phyloP scores from a whole-genome alignment of 2,329 filamentous ascomycete species.

The Penicillium hesseltinei region DNA sequence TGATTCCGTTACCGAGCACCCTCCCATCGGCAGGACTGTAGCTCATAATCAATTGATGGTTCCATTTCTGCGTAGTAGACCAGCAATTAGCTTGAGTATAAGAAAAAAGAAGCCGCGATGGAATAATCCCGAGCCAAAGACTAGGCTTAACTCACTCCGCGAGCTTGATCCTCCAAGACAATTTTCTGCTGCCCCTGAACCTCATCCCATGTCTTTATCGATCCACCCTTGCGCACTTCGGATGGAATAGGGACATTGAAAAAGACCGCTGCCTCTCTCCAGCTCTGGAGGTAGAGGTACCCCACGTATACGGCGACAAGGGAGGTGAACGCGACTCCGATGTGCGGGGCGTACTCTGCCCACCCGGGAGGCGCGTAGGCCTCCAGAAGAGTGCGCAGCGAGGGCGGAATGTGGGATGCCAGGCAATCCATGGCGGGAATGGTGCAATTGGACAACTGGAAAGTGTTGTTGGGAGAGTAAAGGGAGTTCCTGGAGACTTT shows the following conservation, averaged over 20 bases:
- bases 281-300: slow-evolving; percentile 31
- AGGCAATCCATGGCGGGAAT: slow-evolving; percentile 27
- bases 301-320: slow-evolving; percentile 32
- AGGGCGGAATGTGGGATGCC: slow-evolving; percentile 22
- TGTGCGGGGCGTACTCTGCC: slow-evolving; percentile 22
- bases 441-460: slow-evolving; percentile 18
- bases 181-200: slow-evolving; percentile 33
- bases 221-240: slow-evolving; percentile 33
- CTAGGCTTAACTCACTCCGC: slow-evolving; percentile 33
- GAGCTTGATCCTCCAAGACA: slow-evolving; percentile 39
- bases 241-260: slow-evolving; percentile 41
- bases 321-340: slow-evolving; percentile 30
- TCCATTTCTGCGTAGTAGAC: slow-evolving; percentile 37
- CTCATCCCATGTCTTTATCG: slow-evolving; percentile 38
- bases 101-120: not conserved
- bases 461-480: slow-evolving; percentile 33
- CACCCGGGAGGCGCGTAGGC: slow-evolving; percentile 14
- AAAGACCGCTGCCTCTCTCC: slow-evolving; percentile 34
- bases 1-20: slow-evolving; percentile 64
- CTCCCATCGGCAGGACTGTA: slow-evolving; percentile 81
- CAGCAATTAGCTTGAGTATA: slow-evolving; percentile 15
- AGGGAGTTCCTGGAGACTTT: slow-evolving; percentile 30
- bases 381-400: slow-evolving; percentile 20
- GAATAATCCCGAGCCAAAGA: not conserved
- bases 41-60: slow-evolving; percentile 41